These are phyloP conservation scores for Hanseniaspora clermontiae DNA, from an alignment of 805 yeast genomes.

Conservation along the genomic window DNA sequence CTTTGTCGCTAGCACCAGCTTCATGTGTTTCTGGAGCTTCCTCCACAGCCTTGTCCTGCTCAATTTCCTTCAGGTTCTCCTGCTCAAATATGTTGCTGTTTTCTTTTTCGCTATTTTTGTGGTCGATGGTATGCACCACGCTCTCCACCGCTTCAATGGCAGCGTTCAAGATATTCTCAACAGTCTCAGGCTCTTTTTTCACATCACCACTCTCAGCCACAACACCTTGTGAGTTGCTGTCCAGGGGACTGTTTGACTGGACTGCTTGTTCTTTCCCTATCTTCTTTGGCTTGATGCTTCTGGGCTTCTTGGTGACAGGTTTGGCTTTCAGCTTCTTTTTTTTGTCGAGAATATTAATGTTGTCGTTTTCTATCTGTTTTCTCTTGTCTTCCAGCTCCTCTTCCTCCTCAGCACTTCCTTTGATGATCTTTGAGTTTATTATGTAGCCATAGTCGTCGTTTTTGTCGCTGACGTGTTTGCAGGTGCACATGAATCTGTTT, in stretches of 20 bases:
- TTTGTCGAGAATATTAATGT: neutral
- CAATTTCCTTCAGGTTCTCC: conserved; percentile 22
- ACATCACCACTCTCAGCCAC: neutral
- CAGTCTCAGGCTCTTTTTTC: neutral
- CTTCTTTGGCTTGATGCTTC: neutral
- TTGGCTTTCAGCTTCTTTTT: neutral
- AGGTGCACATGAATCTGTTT: conserved; percentile 1
- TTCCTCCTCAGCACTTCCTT: neutral
- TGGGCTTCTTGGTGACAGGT: neutral
- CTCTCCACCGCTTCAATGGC: conserved; percentile 6
- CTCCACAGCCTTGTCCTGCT: neutral
- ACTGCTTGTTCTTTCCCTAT: neutral
- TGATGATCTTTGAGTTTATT: neutral
- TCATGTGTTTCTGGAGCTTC: neutral
- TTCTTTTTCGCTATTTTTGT: conserved; percentile 1
- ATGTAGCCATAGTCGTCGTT: conserved; percentile 5
- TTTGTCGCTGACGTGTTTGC: conserved; percentile 1
- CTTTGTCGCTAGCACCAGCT: neutral
- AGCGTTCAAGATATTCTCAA: conserved; percentile 5
- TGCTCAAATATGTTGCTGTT: conserved; percentile 19
- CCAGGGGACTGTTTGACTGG: neutral
- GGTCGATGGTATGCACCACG: neutral
- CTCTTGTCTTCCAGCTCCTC: neutral
- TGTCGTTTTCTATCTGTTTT: neutral
- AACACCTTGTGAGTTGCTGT: neutral